Conservation (phyloP, 2,329 filamentous ascomycete species). For the Tolypocladium album region DNA sequence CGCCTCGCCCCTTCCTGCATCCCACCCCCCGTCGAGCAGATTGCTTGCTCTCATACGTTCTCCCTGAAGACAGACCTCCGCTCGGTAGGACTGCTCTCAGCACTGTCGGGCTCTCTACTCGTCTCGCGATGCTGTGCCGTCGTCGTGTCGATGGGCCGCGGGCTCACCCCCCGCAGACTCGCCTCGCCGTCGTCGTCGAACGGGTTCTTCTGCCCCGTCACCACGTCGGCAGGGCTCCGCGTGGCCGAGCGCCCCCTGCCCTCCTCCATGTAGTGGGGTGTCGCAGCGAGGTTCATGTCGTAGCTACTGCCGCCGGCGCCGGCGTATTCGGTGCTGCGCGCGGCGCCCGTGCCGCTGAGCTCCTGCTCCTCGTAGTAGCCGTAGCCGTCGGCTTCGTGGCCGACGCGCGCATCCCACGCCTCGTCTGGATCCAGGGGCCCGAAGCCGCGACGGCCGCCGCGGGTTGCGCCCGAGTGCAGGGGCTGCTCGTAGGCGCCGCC, state of each 20-base stretch:
- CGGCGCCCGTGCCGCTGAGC: constrained; percentile 35
- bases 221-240: constrained; percentile 25
- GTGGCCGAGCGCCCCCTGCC: constrained; percentile 32
- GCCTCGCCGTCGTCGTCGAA: constrained; percentile 60
- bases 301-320: constrained; percentile 28
- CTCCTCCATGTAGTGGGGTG: constrained; percentile 18
- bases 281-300: constrained; percentile 35
- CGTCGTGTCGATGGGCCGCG: constrained; percentile 54
- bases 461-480: constrained; percentile 24
- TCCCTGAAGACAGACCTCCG: constrained; percentile 61
- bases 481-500: constrained; percentile 63
- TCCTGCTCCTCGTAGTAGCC: constrained; percentile 72
- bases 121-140: constrained; percentile 14
- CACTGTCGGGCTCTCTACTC: constrained; percentile 23
- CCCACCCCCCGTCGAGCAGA: not conserved
- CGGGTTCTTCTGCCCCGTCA: constrained; percentile 39
- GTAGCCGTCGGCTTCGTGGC: constrained; percentile 57
- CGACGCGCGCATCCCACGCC: constrained; percentile 75
- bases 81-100: constrained; percentile 51
- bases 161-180: constrained; percentile 63
- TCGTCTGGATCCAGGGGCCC: constrained; percentile 70
- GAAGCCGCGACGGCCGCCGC: constrained; percentile 44
- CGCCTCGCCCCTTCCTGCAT: not conserved
- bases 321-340: constrained; percentile 18
- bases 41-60: constrained; percentile 38